Conservation (phyloP, 2,329 filamentous ascomycete species). For the Arachnomyces sp. region DNA sequence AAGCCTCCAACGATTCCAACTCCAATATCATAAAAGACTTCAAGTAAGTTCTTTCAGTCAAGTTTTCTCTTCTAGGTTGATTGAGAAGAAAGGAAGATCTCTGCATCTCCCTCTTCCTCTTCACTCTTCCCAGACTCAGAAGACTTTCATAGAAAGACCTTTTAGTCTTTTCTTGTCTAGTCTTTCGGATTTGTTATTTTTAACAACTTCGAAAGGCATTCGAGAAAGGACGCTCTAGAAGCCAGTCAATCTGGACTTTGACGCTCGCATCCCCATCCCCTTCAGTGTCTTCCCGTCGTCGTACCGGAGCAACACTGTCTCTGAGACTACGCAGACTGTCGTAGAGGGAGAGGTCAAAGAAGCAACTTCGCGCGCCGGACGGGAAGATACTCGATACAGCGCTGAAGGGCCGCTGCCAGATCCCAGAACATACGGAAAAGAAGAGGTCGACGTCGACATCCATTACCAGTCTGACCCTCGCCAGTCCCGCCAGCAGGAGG, state of each 20-base stretch:
- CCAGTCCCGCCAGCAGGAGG: slow-evolving; percentile 6
- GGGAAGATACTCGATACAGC: slow-evolving; percentile 80
- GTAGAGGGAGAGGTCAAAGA: slow-evolving; percentile 84
- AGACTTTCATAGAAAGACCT: slow-evolving; percentile 28
- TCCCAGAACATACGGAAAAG: slow-evolving; percentile 60
- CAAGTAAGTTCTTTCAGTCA: slow-evolving; percentile 1
- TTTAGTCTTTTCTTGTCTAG: slow-evolving; percentile 42
- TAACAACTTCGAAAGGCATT: slow-evolving; percentile 44
- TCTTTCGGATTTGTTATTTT: slow-evolving; percentile 38
- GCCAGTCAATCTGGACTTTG: slow-evolving; percentile 99
- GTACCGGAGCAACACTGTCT: slow-evolving; percentile 71
- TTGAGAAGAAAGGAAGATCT: no score
- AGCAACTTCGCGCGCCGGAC: slow-evolving; percentile 79
- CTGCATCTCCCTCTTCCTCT: slow-evolving; percentile 10
- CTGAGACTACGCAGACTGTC: slow-evolving; percentile 61
- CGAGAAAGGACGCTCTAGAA: slow-evolving; percentile 64
- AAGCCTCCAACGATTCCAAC: slow-evolving; percentile 1
- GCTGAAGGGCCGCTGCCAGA: slow-evolving; percentile 53
- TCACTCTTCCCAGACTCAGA: slow-evolving; percentile 4
- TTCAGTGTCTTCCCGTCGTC: slow-evolving; percentile 99
- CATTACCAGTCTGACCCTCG: slow-evolving; percentile 47
- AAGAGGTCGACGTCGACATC: slow-evolving; percentile 82
- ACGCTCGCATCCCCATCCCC: slow-evolving; percentile 97
- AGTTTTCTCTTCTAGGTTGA: slow-evolving; percentile 2
- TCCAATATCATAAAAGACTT: neutral